Base-by-base conservation (phyloP, 257 asterid species). In the Penstemon davidsonii region DNA sequence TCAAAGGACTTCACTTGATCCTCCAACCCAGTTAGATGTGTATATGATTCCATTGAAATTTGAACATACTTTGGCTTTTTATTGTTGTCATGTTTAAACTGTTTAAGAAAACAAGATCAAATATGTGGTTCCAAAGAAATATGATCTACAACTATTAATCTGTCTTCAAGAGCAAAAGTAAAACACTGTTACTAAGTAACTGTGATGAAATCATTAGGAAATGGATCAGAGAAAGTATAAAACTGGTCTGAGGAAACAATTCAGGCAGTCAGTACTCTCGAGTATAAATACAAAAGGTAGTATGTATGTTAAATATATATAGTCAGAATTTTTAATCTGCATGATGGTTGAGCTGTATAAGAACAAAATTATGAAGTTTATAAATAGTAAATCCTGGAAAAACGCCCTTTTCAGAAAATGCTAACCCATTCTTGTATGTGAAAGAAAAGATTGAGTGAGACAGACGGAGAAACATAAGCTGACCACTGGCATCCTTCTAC, bases 1-100 rank as follows among this genome's bases (percentile, higher is more conserved):
- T 76, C 81, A 46, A 77, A 83, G 65, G 85, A 76, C 78, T 85
- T 89, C 69, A 87, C 95, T 82, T 86, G 90, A 78, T 87, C 99
- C 84, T 91, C 97, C 85, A 91, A 67, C 44, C 97, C 96, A 55
- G 89, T 91, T 42, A 94, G 92, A 83, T 94, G 96, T 37, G 96
- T 81, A 78, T 94, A 94, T 8, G 96, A 87, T 64, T 94, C 99
- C 77, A 94, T 76, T 25, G 99, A 91, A 74, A 94, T 87, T 75
- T 94, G 99, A 55, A 94, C 97, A 78, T 88, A 94, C 77, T 87
- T 94, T 3, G 95, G 86, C 70, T 91, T 94, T 74, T 87, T 88
- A 68, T 62, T 55, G 39, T 68, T 81, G 41, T 93, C 97, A 68
- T 82, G 88, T 67, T 83, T 86, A 37, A 53, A 81, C 96, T 86